Evolutionary conservation across 306 rosid genomes (phyloP), one percentile per base, ranked within the genome.

Genomic region (Castanea sativa): DNA sequence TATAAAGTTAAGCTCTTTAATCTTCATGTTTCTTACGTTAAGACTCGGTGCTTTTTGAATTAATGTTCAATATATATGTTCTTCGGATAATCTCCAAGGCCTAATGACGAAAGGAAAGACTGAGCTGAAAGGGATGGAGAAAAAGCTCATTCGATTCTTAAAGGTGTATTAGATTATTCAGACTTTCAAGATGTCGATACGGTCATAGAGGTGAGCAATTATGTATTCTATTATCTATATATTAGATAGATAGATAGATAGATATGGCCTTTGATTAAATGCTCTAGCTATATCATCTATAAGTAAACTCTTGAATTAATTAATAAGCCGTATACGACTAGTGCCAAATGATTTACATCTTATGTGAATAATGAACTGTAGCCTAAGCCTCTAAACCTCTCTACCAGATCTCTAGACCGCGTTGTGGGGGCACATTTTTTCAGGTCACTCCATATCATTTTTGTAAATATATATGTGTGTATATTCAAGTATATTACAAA

Each of bases 371-470:
- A 9, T 14, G 57, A 57, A 71, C 33, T 25, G 14, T 61, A 25
- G 53, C 15, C 61, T 76, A 51, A 75, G 23, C 11, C 45, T 41
- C 2, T 41, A 41, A 2, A 8, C n/a, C 76, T 71, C 73, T 16
- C 25, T 85, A 88, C 91, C 77, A 82, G 70, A 60, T 88, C 97
- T 79, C 89, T 83, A 58, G 97, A 93, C 83, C 92, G 99, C 67
- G 83, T 91, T 5, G 87, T 84, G 73, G 98, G 99, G 69, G 99
- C 99, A 80, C 99, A 93, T 76, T 96, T 96, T 91, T 96, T 93
- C 92, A 93, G 98, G 99, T 96, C 61, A 89, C 33, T 49, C 16
- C 53, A 49, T 49, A 12, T 57, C 33, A 74, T 55, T 73, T 73
- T 60, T 38, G 45, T 38, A 11, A 38, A 38, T 38, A 38, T 38